Conservation (phyloP, 208 protist genomes). For the Vickermania ingenoplastis region DNA sequence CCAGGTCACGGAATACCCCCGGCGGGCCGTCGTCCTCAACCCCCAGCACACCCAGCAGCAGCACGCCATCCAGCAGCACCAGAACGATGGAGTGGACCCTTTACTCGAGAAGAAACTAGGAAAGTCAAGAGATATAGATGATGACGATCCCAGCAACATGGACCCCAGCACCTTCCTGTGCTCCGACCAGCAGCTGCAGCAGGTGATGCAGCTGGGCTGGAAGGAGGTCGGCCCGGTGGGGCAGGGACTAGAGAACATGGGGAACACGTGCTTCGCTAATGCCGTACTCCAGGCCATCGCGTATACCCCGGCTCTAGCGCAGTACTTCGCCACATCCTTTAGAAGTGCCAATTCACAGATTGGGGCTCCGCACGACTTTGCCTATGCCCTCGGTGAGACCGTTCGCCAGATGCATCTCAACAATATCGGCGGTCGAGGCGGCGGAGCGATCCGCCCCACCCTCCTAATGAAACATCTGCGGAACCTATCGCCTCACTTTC, state of each 20-base stretch:
- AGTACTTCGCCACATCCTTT: slow-evolving; percentile 71
- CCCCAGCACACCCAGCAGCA: slow-evolving; percentile 57
- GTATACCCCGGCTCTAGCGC: slow-evolving; percentile 76
- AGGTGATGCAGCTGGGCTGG: slow-evolving; percentile 63
- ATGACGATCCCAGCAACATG: slow-evolving; percentile 62
- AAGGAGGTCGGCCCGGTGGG: slow-evolving; percentile 34
- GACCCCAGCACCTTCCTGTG: slow-evolving; percentile 41
- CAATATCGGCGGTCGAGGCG: slow-evolving; percentile 5
- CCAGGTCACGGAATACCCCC: slow-evolving; percentile 70
- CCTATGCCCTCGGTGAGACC: slow-evolving; percentile 70
- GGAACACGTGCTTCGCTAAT: slow-evolving; percentile 90
- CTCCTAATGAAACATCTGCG: slow-evolving; percentile 53
- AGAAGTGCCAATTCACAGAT: slow-evolving; percentile 34
- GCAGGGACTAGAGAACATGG: slow-evolving; percentile 69
- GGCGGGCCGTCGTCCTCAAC: slow-evolving; percentile 82
- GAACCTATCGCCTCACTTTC: slow-evolving; percentile 63
- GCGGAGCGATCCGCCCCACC: slow-evolving; percentile 36
- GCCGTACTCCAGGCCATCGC: slow-evolving; percentile 77
- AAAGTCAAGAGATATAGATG: slow-evolving; percentile 15
- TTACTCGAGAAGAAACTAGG: slow-evolving; percentile 3
- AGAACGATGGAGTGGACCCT: slow-evolving; percentile 6
- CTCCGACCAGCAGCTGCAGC: slow-evolving; percentile 29
- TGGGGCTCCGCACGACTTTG: slow-evolving; percentile 70
- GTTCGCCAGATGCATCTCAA: slow-evolving; percentile 53
- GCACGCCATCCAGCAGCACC: slow-evolving; percentile 8